Base-by-base conservation (phyloP, 768 basidiomycete genomes). In the Suillus cothurnatus region DNA sequence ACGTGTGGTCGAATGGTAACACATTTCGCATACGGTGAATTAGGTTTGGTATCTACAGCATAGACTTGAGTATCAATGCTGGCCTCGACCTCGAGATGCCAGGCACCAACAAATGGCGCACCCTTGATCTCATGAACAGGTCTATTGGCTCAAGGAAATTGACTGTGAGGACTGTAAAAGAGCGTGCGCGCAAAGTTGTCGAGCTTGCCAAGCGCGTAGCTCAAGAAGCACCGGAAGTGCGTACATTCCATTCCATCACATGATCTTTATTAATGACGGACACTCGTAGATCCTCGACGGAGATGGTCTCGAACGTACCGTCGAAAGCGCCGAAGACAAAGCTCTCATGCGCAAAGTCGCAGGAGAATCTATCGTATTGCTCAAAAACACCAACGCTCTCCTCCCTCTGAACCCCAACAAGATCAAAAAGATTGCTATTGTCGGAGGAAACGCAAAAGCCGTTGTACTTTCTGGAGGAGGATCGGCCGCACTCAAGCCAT, bases 81-180 rank as follows among this genome's bases (percentile, higher is more conserved):
- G 91, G 91, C 3, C 79, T 93, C 28, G 89, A 93, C 71, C 83
- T 94, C 43, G 91, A 92, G 73, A 92, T 92, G 90, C 91, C 90
- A 0, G 91, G 92, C 2, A 77, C 78, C 17, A 88, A 88, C 76
- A 91, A 92, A 68, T 92, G 90, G 91, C 83, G 91, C 8, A 86
- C 85, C 0, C 80, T 88, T n/a, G 87, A 89, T 65, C 81, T 87
- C 39, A 84, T 92, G 69, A 86, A 85, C 67, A 82, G 89, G 31
- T 85, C 82, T 0, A 82, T 91, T 57, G 70, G 73, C 7, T 82
- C 89, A 1, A 79, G 88, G 23, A 94, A 94, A 76, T 74, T 93
- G 52, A 87, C 84, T 1, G 74, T 81, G n/a, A 81, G 86, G 19
- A 86, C 86, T 11, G 74, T 94, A 36, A 90, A 91, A 66, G 84